Evolutionary conservation across 2,329 filamentous ascomycete species (phyloP), one percentile per base, ranked within the genome.

Genomic region (Dactylellina haptotyla): DNA sequence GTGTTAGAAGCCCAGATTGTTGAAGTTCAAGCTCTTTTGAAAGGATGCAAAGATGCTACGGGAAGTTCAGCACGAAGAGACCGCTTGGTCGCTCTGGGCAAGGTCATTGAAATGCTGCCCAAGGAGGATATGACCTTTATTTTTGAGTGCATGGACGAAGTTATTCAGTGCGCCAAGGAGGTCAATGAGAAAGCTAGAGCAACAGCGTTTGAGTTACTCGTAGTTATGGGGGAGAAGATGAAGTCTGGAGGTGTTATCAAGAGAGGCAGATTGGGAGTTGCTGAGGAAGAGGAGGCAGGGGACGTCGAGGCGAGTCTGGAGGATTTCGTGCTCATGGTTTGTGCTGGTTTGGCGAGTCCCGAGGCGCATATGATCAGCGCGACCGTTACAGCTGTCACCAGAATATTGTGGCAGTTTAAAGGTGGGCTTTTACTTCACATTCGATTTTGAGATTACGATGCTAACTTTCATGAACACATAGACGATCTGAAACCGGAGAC

Each of bases 251-350:
- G 89, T 37, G 84, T 85, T 54, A 95, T 99, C 75, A 86, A 94
- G 78, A 96, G 96, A 81, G 89, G 87, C 77, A 92, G 94, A 80
- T 90, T 97, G 1, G 87, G 92, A 1, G 89, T 94, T 80, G 97
- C 98, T 92, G 87, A 92, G 2, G 83, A 87, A 51, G 89, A 96
- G 80, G 89, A 92, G 2, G 90, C 93, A 0, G 89, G 91, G 1
- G 84, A 89, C 30, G 93, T 90, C 2, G 84, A 87, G 1, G 94
- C 95, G 18, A 93, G 87, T 43, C 87, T 99, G 37, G 94, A 98
- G 79, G 95, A 98, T 81, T 98, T 93, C 82, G 92, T 98, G 83
- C 97, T 94, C 63, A 99, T 99, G 95, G 91, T 98, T 28, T 96
- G 92, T 76, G 95, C 95, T 53, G 95, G 95, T 82, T 86, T 99